Conservation (phyloP, 2,329 filamentous ascomycete species). For the Pseudogymnoascus sp. region DNA sequence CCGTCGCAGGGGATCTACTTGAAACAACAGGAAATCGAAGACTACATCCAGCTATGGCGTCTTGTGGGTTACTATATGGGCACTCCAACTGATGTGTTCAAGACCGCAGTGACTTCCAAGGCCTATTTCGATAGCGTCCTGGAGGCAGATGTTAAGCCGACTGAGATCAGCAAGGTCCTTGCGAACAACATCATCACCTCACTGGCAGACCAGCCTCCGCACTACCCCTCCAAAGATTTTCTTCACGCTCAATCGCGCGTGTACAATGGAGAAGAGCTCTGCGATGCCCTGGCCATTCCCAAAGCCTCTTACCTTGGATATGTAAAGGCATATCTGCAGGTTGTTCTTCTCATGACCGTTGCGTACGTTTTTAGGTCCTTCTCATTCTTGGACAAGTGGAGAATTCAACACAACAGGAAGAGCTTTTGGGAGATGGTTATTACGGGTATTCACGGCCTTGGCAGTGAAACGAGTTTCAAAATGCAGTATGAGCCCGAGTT, state of each 20-base stretch:
- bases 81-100: conserved; percentile 56
- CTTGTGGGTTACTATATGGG: conserved; percentile 68
- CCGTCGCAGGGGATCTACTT: conserved; percentile 68
- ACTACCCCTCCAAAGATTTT: conserved; percentile 59
- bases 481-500: conserved; percentile 64
- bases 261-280: conserved; percentile 61
- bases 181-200: conserved; percentile 70
- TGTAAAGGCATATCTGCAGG: conserved; percentile 51
- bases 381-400: conserved; percentile 29
- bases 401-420: neutral
- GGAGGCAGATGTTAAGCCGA: conserved; percentile 60
- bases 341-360: conserved; percentile 54
- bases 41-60: conserved; percentile 72
- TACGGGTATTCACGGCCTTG: conserved; percentile 41
- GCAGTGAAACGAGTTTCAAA: conserved; percentile 57
- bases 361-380: conserved; percentile 31
- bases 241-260: conserved; percentile 62
- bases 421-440: neutral
- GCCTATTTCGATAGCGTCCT: conserved; percentile 62
- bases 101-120: conserved; percentile 48
- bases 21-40: conserved; percentile 52
- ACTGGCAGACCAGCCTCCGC: conserved; percentile 59
- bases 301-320: conserved; percentile 33
- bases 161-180: conserved; percentile 54
- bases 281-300: conserved; percentile 44